These are phyloP conservation scores for Rhododendron henanense DNA, from an alignment of 148 eudicot species.

Conservation along the genomic window DNA sequence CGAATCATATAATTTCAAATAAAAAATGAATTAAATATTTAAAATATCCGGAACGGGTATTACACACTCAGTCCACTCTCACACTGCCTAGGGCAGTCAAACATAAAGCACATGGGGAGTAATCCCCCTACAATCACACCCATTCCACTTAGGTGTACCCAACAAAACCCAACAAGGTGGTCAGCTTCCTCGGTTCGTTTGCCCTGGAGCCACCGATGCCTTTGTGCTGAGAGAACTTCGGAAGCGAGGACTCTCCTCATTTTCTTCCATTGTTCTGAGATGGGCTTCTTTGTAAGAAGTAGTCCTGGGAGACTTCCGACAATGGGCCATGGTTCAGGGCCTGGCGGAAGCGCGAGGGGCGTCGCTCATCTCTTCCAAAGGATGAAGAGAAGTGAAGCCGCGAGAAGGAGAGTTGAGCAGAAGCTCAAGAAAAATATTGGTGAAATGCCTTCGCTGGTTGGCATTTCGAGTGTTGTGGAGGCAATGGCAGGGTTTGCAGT, in stretches of 20 bases:
- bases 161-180: constrained; percentile 2
- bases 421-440: not conserved
- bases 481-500: not conserved
- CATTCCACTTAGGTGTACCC: too few relatives aligned
- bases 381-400: not conserved
- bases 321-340: constrained; percentile 18
- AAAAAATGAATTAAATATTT: too few relatives aligned
- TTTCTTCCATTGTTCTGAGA: constrained; percentile 18
- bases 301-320: constrained; percentile 6
- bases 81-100: too few relatives aligned
- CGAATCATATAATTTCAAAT: too few relatives aligned
- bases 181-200: constrained; percentile 14
- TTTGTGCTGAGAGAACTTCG: not conserved
- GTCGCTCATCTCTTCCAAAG: not conserved
- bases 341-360: not conserved
- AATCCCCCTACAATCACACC: too few relatives aligned
- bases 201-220: constrained; percentile 3
- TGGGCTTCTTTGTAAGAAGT: constrained; percentile 1
- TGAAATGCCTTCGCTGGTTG: not conserved
- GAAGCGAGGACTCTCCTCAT: constrained; percentile 14
- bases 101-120: too few relatives aligned
- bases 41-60: too few relatives aligned
- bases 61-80: too few relatives aligned
- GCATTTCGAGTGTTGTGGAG: not conserved
- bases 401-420: not conserved